A percentile compares a stretch with the other conserved stretches of the same genome.
These are phyloP conservation scores for Zoysia japonica DNA, from an alignment of 176 grass and related monocot genomes.

Conservation along the genomic window DNA sequence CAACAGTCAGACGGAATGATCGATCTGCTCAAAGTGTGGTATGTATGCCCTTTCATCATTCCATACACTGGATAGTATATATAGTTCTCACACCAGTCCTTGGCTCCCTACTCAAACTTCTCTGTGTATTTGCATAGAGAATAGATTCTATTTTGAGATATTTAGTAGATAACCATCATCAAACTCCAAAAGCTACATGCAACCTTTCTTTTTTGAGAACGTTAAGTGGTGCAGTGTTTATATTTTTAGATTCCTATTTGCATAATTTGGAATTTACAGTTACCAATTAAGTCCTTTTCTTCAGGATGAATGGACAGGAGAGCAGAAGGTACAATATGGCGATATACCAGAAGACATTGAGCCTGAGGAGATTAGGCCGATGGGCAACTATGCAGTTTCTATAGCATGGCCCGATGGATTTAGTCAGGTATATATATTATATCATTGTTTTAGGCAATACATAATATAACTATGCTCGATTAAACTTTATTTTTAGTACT, in stretches of 20 bases:
- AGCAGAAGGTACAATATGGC: slow-evolving; percentile 81
- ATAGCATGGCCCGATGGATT: slow-evolving; percentile 99
- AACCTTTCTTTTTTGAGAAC: slow-evolving; percentile 1
- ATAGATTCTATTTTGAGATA: background rate
- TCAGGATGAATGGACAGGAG: slow-evolving; percentile 99
- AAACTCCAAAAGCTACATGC: background rate
- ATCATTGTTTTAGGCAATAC: background rate
- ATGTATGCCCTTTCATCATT: slow-evolving; percentile 38
- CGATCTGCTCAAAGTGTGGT: slow-evolving; percentile 98
- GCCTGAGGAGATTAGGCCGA: slow-evolving; percentile 87
- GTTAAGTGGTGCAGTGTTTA: slow-evolving; percentile 2
- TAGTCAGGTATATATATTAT: slow-evolving; percentile 64
- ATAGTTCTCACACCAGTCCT: slow-evolving; percentile 5
- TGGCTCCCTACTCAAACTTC: background rate
- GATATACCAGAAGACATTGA: slow-evolving; percentile 96
- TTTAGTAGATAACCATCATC: background rate
- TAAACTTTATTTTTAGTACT: background rate
- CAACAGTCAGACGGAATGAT: slow-evolving; percentile 88
- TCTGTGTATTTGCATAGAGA: background rate
- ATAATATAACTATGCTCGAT: slow-evolving; percentile 2
- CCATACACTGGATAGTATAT: background rate
- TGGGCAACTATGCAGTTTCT: slow-evolving; percentile 98
- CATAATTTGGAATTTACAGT: background rate
- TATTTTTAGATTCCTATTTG: slow-evolving; percentile 18
- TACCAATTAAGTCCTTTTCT: slow-evolving; percentile 22